Base-by-base conservation (phyloP, 768 basidiomycete species). In the Nidularia sp. region DNA sequence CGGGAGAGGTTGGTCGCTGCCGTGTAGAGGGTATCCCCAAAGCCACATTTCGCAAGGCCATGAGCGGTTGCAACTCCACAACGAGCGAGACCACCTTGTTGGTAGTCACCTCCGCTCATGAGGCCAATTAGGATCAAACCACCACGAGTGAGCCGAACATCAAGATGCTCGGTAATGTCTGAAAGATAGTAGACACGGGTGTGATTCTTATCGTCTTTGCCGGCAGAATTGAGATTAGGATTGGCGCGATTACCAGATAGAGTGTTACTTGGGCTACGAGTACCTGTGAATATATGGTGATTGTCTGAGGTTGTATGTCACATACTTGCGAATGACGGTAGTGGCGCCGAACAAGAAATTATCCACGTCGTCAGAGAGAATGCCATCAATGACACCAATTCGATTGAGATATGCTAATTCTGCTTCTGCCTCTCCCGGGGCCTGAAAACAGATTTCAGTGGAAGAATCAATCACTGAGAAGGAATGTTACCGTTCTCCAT, bases 341-440 rank as follows among this genome's bases (percentile, higher is more conserved):
- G 70, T 78, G 1, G 92, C 93, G 18, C 94, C 93, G 55, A 98
- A 98, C 2, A 97, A 69, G 62, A 96, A 87, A 50, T 84, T 94
- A 62, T 98, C 94, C 1, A 94, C 93, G 60, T 97, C 95, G 65
- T 98, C 95, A 0, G 94, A 90, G 43, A 95, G 75, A 25, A 97
- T 81, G 0, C 86, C 91, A 62, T 98, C 95, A 51, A 98, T 88
- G 49, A 88, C 66, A 2, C 92, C 92, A 42, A 85, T 80, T 3
- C 79, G 74, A 59, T 93, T 94, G 49, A 98, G 74, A 55, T 90
- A 86, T 0, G 94, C 94, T 2, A 98, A 75, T 62, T 96, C 94
- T 0, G 94, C 94, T 66, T 98, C 95, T 0, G 95, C 95, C 68
- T 97, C 95, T 13, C 92, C 93, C 5, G 94, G 94, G 12, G 93